A percentile compares a stretch with the other conserved stretches of the same genome.
These are phyloP conservation scores for Fusarium siculi DNA, from an alignment of 2,329 filamentous ascomycete genomes.

Conservation along the genomic window DNA sequence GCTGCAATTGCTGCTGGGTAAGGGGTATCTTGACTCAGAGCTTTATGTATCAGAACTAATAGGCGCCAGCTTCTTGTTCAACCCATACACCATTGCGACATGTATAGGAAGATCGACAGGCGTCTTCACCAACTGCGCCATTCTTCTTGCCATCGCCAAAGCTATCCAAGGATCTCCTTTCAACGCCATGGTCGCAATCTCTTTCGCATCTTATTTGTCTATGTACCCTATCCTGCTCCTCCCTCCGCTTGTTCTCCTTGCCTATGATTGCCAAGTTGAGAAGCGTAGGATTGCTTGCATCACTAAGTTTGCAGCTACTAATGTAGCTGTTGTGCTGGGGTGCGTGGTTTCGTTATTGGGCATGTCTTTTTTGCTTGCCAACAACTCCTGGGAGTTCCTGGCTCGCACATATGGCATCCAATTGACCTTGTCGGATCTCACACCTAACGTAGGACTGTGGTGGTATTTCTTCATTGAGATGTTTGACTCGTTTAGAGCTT, in stretches of 20 bases:
- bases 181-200: slow-evolving; percentile 84
- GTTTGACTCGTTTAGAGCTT: slow-evolving; percentile 97
- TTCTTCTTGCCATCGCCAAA: slow-evolving; percentile 84
- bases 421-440: slow-evolving; percentile 88
- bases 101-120: slow-evolving; percentile 91
- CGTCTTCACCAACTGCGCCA: slow-evolving; percentile 88
- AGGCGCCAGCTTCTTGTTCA: slow-evolving; percentile 81
- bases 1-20: slow-evolving; percentile 83
- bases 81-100: slow-evolving; percentile 91
- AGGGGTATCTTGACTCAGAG: slow-evolving; percentile 39
- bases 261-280: slow-evolving; percentile 72
- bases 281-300: slow-evolving; percentile 50
- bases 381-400: slow-evolving; percentile 87
- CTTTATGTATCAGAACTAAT: slow-evolving; percentile 22
- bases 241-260: slow-evolving; percentile 82
- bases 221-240: slow-evolving; percentile 91
- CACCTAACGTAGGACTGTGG: slow-evolving; percentile 95
- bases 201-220: slow-evolving; percentile 89
- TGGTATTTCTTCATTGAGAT: slow-evolving; percentile 99
- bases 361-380: slow-evolving; percentile 78
- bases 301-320: slow-evolving; percentile 63
- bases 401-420: slow-evolving; percentile 92
- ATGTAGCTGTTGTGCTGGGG: slow-evolving; percentile 62
- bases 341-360: slow-evolving; percentile 72
- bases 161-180: slow-evolving; percentile 79